Conservation (phyloP, 2,329 filamentous ascomycete genomes). For the Aspergillus brasiliensis region DNA sequence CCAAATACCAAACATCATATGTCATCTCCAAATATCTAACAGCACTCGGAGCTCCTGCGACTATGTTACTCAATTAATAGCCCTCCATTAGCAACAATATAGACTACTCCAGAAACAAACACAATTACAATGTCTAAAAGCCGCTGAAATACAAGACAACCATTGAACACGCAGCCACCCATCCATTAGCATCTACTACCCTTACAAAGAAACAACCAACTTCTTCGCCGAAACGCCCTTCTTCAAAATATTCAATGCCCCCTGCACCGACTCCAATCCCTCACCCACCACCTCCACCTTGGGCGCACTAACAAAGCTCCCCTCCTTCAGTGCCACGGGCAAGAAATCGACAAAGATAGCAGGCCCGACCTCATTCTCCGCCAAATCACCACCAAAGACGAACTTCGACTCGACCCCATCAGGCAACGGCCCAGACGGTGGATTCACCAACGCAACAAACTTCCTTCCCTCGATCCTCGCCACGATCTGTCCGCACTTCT, state of each 20-base stretch:
- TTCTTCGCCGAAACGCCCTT: slow-evolving; percentile 31
- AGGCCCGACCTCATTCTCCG: slow-evolving; percentile 29
- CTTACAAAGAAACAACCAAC: slow-evolving; percentile 21
- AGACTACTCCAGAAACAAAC: too few species aligned
- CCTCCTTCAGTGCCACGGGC: slow-evolving; percentile 36
- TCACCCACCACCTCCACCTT: slow-evolving; percentile 22
- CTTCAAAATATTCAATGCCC: slow-evolving; percentile 20
- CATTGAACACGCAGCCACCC: too few species aligned
- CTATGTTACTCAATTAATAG: too few species aligned
- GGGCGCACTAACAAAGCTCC: slow-evolving; percentile 33
- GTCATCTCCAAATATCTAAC: too few species aligned
- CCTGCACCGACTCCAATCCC: slow-evolving; percentile 27
- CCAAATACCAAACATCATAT: too few species aligned
- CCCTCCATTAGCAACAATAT: too few species aligned
- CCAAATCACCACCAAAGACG: slow-evolving; percentile 25
- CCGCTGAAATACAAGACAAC: too few species aligned
- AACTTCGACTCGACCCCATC: slow-evolving; percentile 24
- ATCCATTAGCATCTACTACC: not conserved
- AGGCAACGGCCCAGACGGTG: slow-evolving; percentile 2
- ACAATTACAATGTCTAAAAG: too few species aligned
- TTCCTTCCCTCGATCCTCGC: slow-evolving; percentile 18
- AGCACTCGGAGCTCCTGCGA: too few species aligned
- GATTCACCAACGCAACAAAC: slow-evolving; percentile 20
- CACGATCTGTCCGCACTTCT: slow-evolving; percentile 13
- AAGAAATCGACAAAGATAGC: slow-evolving; percentile 34